phyloP scores from a whole-genome alignment of 2,329 filamentous ascomycete species.

The Alternaria solani region DNA sequence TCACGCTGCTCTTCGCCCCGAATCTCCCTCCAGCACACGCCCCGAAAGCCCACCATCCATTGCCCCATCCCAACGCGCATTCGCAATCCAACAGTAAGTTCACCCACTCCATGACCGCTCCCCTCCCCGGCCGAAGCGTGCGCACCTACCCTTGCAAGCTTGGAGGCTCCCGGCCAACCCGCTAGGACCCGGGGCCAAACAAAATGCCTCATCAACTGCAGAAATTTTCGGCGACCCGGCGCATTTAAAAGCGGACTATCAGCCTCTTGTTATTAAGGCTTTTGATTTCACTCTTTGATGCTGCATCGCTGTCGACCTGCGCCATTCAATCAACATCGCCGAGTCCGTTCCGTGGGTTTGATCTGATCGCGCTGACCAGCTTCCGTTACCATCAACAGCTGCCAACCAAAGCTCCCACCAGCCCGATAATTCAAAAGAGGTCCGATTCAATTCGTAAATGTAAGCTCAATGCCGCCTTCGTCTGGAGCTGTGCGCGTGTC shows the following conservation, averaged over 20 bases:
- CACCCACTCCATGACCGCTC: constrained; percentile 16
- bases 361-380: constrained; percentile 44
- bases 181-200: constrained; percentile 43
- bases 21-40: constrained; percentile 11
- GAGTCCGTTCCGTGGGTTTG: constrained; percentile 33
- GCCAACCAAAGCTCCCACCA: constrained; percentile 20
- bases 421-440: constrained; percentile 23
- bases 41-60: background rate
- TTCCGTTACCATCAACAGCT: constrained; percentile 34
- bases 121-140: constrained; percentile 32
- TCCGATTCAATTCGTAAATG: constrained; percentile 41
- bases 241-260: constrained; percentile 42
- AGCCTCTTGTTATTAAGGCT: constrained; percentile 26
- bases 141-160: constrained; percentile 30
- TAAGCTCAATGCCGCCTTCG: constrained; percentile 34
- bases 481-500: constrained; percentile 26
- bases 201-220: constrained; percentile 49
- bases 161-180: constrained; percentile 35
- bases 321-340: constrained; percentile 25
- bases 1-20: constrained; percentile 9
- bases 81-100: constrained; percentile 40
- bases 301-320: constrained; percentile 38
- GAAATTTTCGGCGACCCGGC: constrained; percentile 44
- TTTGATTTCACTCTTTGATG: constrained; percentile 34
- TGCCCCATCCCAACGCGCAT: constrained; percentile 19